phyloP scores from a whole-genome alignment of 2,329 filamentous ascomycete genomes.

The Phoma herbarum region DNA sequence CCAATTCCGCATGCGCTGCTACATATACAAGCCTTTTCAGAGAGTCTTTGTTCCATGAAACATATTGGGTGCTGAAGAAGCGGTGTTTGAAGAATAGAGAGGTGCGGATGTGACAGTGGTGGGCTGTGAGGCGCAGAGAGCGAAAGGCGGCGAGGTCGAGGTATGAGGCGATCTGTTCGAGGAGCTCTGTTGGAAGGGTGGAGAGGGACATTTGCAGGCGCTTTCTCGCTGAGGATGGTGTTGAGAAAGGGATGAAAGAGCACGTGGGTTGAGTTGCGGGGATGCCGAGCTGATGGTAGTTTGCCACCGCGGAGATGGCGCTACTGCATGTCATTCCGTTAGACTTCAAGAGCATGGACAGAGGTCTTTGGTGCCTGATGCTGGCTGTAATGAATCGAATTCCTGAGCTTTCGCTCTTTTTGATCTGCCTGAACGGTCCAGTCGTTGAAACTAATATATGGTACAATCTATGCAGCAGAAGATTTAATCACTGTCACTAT shows the following conservation, averaged over 20 bases:
- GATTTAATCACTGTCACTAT: slow-evolving; percentile 16
- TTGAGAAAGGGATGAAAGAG: neutral
- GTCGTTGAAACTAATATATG: neutral
- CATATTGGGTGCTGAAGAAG: slow-evolving; percentile 4
- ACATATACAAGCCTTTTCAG: slow-evolving; percentile 1
- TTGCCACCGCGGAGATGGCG: slow-evolving; percentile 16
- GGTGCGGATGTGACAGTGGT: neutral
- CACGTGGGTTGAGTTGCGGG: slow-evolving; percentile 13
- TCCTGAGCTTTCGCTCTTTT: neutral
- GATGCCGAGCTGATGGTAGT: slow-evolving; percentile 27
- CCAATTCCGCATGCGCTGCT: neutral
- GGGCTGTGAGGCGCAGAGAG: slow-evolving; percentile 1
- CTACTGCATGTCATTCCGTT: neutral
- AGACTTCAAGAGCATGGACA: neutral
- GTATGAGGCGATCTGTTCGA: neutral
- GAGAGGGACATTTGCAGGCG: neutral
- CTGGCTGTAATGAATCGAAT: neutral
- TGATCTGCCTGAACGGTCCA: neutral
- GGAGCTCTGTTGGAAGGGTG: slow-evolving; percentile 4
- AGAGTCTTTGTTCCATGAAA: slow-evolving; percentile 2
- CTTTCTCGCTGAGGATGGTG: neutral
- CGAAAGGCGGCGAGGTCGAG: neutral
- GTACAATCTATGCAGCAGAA: neutral
- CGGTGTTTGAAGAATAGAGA: neutral
- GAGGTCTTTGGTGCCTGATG: neutral